Conservation (phyloP, 1,139 yeast genomes). For the Kodamaea arcana region DNA sequence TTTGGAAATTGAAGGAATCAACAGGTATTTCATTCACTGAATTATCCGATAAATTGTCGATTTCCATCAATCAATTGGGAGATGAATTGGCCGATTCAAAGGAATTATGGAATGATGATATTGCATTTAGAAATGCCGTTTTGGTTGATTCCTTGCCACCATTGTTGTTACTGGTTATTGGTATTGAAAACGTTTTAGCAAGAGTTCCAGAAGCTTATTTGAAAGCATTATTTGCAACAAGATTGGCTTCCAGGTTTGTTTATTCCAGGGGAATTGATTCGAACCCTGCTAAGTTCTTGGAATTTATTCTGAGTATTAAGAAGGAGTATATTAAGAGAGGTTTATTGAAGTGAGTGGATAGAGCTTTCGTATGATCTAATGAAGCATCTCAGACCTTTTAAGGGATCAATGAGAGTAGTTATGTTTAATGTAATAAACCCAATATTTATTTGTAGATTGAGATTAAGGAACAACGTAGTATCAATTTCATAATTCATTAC, state of each 20-base stretch:
- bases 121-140: slow-evolving; percentile 70
- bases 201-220: slow-evolving; percentile 88
- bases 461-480: too few species aligned
- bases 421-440: background rate
- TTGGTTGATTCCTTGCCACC: slow-evolving; percentile 77
- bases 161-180: slow-evolving; percentile 64
- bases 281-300: slow-evolving; percentile 80
- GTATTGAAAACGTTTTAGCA: slow-evolving; percentile 65
- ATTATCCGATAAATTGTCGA: slow-evolving; percentile 80
- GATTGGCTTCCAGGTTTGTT: slow-evolving; percentile 83
- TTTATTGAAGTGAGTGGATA: too few species aligned
- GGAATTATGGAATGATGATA: slow-evolving; percentile 83
- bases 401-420: slow-evolving; percentile 13
- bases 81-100: slow-evolving; percentile 83
- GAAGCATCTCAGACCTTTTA: too few species aligned
- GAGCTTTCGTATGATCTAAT: too few species aligned
- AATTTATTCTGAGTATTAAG: slow-evolving; percentile 52
- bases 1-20: slow-evolving; percentile 71
- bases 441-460: background rate
- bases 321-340: slow-evolving; percentile 33
- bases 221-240: slow-evolving; percentile 87
- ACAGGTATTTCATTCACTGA: slow-evolving; percentile 73
- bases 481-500: too few species aligned
- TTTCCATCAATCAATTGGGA: slow-evolving; percentile 81
- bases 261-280: slow-evolving; percentile 81